Base-by-base conservation (phyloP, 805 yeast species). In the Naumovozyma castellii region DNA sequence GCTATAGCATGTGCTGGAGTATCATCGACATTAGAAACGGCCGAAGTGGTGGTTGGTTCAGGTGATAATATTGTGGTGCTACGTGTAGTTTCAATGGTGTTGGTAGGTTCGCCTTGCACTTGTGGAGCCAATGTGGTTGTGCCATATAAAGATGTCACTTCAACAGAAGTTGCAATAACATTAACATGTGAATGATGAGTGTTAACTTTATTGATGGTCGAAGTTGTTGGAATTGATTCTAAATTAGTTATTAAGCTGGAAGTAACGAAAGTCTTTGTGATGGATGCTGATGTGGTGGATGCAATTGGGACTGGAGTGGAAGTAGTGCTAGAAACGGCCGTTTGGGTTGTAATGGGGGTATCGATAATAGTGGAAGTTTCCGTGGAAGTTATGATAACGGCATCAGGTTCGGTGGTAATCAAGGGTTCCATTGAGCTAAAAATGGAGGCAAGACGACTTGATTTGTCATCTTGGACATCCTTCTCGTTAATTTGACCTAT, bases 1-100 rank as follows among this genome's bases (percentile, higher is more conserved):
- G 75, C 78, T 43, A 59, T 53, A 12, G 51, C 57, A 6, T 56
- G 49, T 3, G 76, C 78, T 12, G 64, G 35, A 12, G 66, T 50
- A 3, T 55, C 42, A 6, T 64, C 39, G 15, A 51, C 27, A 3
- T 48, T 32, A 34, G 54, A 15, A 25, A 45, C 30, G 10, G 44
- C 29, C 9, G 44, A 20, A 13, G 48, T 18, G 6, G 53, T 28
- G 8, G 45, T 33, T 14, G 46, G 17, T 17, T 29, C 4, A 15
- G 50, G 29, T 5, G 48, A 32, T 13, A 17, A 6, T 16, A 32
- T 28, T 16, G 42, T 17, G 1, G 39, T 13, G 4, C 33, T 18
- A 14, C 36, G 12, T 12, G 31, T 35, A 18, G 37, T 5, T 18
- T 37, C 29, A 18, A 14, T 18, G 8, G 32, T 29, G 15, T 29